Conservation (phyloP, 192 early-diverging fungal genomes). For the Entrophospora sp. region DNA sequence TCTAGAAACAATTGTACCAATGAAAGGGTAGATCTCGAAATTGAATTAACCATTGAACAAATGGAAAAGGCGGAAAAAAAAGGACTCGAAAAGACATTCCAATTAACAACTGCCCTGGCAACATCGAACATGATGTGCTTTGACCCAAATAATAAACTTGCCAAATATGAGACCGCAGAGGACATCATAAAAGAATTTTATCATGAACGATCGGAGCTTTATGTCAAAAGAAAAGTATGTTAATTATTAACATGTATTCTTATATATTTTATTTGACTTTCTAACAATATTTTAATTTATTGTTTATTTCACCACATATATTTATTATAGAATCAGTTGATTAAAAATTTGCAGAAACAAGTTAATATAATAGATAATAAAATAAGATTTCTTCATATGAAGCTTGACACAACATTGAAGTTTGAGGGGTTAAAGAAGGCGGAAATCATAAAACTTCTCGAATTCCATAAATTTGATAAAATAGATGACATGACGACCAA, state of each 20-base stretch:
- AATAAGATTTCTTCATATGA: slow-evolving; percentile 81
- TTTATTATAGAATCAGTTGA: slow-evolving; percentile 46
- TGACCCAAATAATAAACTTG: slow-evolving; percentile 75
- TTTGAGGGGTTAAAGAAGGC: slow-evolving; percentile 82
- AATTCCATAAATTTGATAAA: slow-evolving; percentile 52
- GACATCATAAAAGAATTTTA: slow-evolving; percentile 88
- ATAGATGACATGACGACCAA: too few species aligned
- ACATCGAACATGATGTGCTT: slow-evolving; percentile 95
- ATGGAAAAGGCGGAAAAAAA: slow-evolving; percentile 65
- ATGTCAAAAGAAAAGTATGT: slow-evolving; percentile 80
- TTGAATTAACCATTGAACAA: slow-evolving; percentile 55
- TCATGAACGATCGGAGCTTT: slow-evolving; percentile 70
- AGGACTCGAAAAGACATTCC: slow-evolving; percentile 79
- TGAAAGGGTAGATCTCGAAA: slow-evolving; percentile 50
- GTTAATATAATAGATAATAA: slow-evolving; percentile 70
- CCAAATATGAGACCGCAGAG: slow-evolving; percentile 66
- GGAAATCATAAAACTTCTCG: slow-evolving; percentile 67
- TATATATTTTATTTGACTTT: not conserved
- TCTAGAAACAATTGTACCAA: slow-evolving; percentile 68
- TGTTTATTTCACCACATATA: slow-evolving; percentile 26
- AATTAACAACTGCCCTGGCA: slow-evolving; percentile 57
- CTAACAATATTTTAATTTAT: too few species aligned
- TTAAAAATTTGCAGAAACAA: slow-evolving; percentile 55
- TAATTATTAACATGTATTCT: not conserved
- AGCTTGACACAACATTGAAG: slow-evolving; percentile 72